Evolutionary conservation across 2,329 filamentous ascomycete species (phyloP), one percentile per base, ranked within the genome.

Genomic region (Fusarium sp.): DNA sequence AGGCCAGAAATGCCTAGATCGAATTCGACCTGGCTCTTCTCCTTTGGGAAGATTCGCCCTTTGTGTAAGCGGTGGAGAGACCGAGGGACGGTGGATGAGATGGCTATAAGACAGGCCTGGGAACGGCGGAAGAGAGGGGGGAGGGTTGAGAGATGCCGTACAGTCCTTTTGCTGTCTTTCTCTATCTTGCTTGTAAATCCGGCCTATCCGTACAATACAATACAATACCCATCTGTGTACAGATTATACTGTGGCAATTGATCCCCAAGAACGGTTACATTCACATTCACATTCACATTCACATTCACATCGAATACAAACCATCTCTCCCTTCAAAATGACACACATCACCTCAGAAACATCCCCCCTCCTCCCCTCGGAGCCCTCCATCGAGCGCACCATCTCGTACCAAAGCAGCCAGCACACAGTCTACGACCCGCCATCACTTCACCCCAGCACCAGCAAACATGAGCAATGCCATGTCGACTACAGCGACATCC

Each of bases 401-500:
- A 69, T 67, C 29, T 67, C 61, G 3, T 63, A 69, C 11, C 60
- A 70, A 6, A 63, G 62, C 45, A 53, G 57, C 19, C 42, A 59
- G 6, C 37, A 48, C 9, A 42, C 41, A 4, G 41, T 53, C 25
- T 65, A 63, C 48, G 63, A 69, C 17, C 29, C 37, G 23, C 60
- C 60, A 19, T 41, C 61, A 25, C 32, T 70, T 14, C 68, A 72
- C 39, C 59, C 67, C 10, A 67, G 71, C 45, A 60, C 54, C 27
- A 47, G 59, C 46, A 50, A 67, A 25, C 52, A 66, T 31, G 65
- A 70, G 9, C 60, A 64, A 19, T 70, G 69, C 11, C 70, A 73
- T 55, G 65, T 72, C 47, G 74, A 76, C 67, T 72, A 80, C 65
- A 74, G 74, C 57, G 76, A 78, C 52, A 70, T 85, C 48, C 75